Conservation (phyloP, 441 rosid genomes). For the Arabidopsis hybrid region DNA sequence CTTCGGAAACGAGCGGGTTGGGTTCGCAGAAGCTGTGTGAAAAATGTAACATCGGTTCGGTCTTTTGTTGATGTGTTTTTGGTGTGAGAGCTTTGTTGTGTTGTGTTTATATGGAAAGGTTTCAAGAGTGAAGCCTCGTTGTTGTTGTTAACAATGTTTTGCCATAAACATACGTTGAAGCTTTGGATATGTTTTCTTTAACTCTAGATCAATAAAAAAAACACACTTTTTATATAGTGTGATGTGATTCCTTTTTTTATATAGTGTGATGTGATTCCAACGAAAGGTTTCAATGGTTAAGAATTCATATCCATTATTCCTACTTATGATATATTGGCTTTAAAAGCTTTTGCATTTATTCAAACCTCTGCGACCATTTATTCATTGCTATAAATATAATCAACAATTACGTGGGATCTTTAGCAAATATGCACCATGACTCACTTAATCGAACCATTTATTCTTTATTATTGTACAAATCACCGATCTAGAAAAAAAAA, state of each 20-base stretch:
- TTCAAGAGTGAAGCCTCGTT: conserved; percentile 5
- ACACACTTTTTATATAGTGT: too few relatives aligned
- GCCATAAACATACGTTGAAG: neutral
- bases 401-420: conserved; percentile 22
- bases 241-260: too few relatives aligned
- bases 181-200: neutral
- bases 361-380: conserved; percentile 10
- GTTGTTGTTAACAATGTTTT: neutral
- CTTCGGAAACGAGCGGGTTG: conserved; percentile 58
- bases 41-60: neutral
- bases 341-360: neutral
- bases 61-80: conserved; percentile 4
- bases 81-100: conserved; percentile 29
- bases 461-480: conserved; percentile 10
- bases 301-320: neutral
- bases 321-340: neutral
- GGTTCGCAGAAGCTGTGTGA: conserved; percentile 63
- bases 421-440: conserved; percentile 26
- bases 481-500: neutral
- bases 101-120: neutral
- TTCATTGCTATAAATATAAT: conserved; percentile 12
- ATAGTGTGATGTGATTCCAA: neutral
- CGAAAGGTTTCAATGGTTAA: conserved; percentile 12
- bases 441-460: conserved; percentile 25
- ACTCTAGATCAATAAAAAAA: neutral